Evolutionary conservation across 148 eudicot species (phyloP), one percentile per base, ranked within the genome.

Genomic region (Camellia japonica): DNA sequence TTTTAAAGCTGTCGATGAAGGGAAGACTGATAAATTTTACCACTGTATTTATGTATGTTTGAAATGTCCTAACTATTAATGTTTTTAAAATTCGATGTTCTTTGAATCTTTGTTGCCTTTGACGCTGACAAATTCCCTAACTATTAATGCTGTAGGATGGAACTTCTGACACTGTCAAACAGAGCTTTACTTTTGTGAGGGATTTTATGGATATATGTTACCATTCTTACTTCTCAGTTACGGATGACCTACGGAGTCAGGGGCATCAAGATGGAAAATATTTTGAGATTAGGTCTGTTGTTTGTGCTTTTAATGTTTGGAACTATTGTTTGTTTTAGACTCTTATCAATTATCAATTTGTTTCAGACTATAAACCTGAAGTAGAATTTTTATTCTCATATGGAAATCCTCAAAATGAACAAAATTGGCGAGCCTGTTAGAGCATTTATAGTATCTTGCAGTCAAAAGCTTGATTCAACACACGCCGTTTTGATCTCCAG

Each of bases 1-100:
- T 69, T 91, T 96, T 82, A 85, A 89, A 69, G 99, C 99, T 30
- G 90, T 96, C 80, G 97, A 91, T 20, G 93, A 90, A 85, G 94
- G 94, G 81, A 96, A 92, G 80, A 84, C 86, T 2, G 67, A 93
- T 78, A 83, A 85, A 67, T 85, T 92, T 72, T 90, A 67, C 84
- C 97, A 93, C 81, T 87, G 88, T 82, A 76, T 96, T 44, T 80
- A 47, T 82, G 98, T 95, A 89, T 62, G 99, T 85, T 38, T 65
- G 38, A 52, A 59, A 3, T 42, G 68, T 51, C 64, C 58, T 20
- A 2, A 15, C 44, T 15, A 19, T 7, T 30, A 2, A 54, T 51
- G 5, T 72, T 75, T 11, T 66, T 42, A 16, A 14, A 72, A 68
- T 55, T 76, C 18, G 6, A 3, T 46, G 20, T 43, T 62, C 64